Evolutionary conservation across 225 moss, liverwort and hornwort genomes (phyloP), one percentile per base, ranked within the genome.

Genomic region (Bryum argenteum): DNA sequence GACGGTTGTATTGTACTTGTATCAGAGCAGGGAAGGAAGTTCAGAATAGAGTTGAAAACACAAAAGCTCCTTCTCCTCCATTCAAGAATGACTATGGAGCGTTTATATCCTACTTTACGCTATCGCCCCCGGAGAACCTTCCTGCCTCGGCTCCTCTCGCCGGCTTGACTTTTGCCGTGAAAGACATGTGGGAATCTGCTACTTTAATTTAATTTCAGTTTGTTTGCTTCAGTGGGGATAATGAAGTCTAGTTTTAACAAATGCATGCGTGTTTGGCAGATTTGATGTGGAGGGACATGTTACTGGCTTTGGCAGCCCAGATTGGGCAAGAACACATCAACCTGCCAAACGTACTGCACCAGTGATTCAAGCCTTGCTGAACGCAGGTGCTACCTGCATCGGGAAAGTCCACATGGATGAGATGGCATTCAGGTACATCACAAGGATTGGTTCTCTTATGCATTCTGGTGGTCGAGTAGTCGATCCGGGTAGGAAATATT

Each of bases 371-470:
- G 59, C 82, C 64, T 72, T 96, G 71, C 82, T 96, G 15, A 79
- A 87, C 66, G 90, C 96, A 57, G 93, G 96, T 44, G 93, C 90
- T 8, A 90, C 80, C 71, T 93, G 96, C 81, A 70, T 83, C 9
- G 96, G 96, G 33, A 91, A 87, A 78, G 91, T 93, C 59, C 90
- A 89, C 75, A 93, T 96, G 93, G 90, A 90, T 72, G 96, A 96
- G 84, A 76, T 96, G 86, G 96, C 96, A 17, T 93, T 82, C 84
- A 92, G 92, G 95, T 95, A 78, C 13, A 33, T 4, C 15, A 63
- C 24, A 48, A 67, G n/a, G 9, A 66, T 65, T 57, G n/a, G 9
- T 66, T 66, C 18, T 75, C 70, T 56, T 68, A 72, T 43, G 43
- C 51, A 71, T 20, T 61, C 17, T 10, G 26, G n/a, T 57, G 55